Conservation (phyloP, 2,329 filamentous ascomycete genomes). For the Gyromitra esculenta region DNA sequence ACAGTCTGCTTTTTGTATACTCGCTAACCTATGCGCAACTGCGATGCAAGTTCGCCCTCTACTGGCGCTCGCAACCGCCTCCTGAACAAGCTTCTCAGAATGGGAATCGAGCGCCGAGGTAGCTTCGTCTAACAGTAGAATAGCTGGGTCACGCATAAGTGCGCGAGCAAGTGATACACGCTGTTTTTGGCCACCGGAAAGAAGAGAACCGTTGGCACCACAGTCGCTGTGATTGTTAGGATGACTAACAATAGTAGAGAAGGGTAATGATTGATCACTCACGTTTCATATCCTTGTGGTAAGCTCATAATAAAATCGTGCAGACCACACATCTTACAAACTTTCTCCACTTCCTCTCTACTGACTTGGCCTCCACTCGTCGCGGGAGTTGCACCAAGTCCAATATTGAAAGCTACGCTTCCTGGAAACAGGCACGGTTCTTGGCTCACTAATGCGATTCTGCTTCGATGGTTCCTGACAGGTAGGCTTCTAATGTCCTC, state of each 20-base stretch:
- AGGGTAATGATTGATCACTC: constrained; percentile 4
- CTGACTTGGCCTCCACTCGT: constrained; percentile 22
- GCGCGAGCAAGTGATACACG: constrained; percentile 78
- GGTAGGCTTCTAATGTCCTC: constrained; percentile 63
- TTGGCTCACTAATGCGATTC: constrained; percentile 69
- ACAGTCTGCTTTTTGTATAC: constrained; percentile 68
- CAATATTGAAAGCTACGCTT: constrained; percentile 68
- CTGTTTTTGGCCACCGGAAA: constrained; percentile 84
- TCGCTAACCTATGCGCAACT: constrained; percentile 69
- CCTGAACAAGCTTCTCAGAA: constrained; percentile 92
- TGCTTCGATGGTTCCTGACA: constrained; percentile 64
- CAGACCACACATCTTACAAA: constrained; percentile 80
- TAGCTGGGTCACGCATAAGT: constrained; percentile 71
- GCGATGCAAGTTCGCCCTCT: constrained; percentile 59
- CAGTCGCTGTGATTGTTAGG: constrained; percentile 66
- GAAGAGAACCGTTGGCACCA: constrained; percentile 78
- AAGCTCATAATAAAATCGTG: constrained; percentile 87
- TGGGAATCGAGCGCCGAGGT: constrained; percentile 78
- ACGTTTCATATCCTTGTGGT: constrained; percentile 87
- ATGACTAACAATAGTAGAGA: not conserved
- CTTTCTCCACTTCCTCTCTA: constrained; percentile 51
- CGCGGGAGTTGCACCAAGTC: constrained; percentile 62
- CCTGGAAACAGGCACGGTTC: constrained; percentile 70
- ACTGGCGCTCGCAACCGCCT: constrained; percentile 65
- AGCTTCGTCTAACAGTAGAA: constrained; percentile 79